phyloP scores from a whole-genome alignment of 345 rosid genomes.

The Arabis hirsuta region DNA sequence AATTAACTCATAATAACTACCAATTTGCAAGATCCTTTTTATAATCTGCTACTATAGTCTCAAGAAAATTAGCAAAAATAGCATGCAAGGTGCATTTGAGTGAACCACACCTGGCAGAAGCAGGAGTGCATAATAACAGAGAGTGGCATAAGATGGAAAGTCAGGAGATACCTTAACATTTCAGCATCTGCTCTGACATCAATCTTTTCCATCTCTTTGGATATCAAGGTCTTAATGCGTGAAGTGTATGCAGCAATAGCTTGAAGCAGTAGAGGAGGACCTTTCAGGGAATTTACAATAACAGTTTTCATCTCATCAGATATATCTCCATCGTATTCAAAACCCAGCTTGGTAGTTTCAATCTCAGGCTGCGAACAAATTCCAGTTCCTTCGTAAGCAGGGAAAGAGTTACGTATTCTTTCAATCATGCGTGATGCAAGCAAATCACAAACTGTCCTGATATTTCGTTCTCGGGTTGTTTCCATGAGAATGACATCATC shows the following conservation, averaged over 20 bases:
- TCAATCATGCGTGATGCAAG: constrained; percentile 75
- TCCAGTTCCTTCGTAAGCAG: constrained; percentile 93
- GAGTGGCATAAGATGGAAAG: constrained; percentile 22
- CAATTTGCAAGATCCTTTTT: constrained; percentile 17
- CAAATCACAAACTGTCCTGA: constrained; percentile 84
- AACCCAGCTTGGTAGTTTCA: constrained; percentile 76
- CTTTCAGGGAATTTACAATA: constrained; percentile 63
- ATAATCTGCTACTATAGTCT: constrained; percentile 14
- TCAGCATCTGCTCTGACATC: constrained; percentile 96
- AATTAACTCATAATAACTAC: neutral
- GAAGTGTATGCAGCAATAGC: constrained; percentile 73
- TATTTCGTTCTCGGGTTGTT: constrained; percentile 72
- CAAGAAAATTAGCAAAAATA: constrained; percentile 15
- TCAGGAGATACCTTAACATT: constrained; percentile 58
- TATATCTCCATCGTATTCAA: constrained; percentile 83
- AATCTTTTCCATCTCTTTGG: constrained; percentile 82
- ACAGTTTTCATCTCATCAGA: constrained; percentile 74
- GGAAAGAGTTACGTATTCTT: constrained; percentile 70
- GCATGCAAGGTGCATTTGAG: constrained; percentile 14
- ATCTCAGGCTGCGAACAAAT: constrained; percentile 73
- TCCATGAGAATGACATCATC: constrained; percentile 90
- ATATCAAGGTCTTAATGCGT: constrained; percentile 66
- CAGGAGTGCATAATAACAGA: constrained; percentile 16
- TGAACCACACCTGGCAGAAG: constrained; percentile 24
- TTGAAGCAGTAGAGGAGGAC: constrained; percentile 82